These are phyloP conservation scores for Colletotrichum tamarilloi DNA, from an alignment of 2,329 filamentous ascomycete genomes.

Conservation along the genomic window DNA sequence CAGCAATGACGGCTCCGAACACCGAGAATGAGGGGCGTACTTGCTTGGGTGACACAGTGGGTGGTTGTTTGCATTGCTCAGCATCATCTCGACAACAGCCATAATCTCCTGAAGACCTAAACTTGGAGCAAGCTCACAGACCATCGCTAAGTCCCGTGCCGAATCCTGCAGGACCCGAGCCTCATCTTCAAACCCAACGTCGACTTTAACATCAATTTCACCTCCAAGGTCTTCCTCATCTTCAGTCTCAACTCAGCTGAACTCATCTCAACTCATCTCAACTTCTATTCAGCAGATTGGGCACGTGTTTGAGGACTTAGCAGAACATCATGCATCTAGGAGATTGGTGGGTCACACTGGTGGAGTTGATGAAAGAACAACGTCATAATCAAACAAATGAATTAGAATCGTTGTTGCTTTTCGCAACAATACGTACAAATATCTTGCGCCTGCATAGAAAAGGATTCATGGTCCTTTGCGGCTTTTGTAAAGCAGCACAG, in stretches of 20 bases:
- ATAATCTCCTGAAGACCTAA: not conserved
- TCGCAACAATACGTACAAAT: constrained; percentile 23
- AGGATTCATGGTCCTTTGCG: not conserved
- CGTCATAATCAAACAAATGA: constrained; percentile 5
- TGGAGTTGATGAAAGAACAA: not conserved
- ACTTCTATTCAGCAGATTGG: not conserved
- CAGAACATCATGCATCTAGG: not conserved
- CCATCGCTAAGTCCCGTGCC: not conserved
- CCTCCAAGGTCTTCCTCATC: too few species aligned
- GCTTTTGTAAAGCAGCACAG: not conserved
- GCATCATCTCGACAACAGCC: not conserved
- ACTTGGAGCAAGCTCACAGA: not conserved
- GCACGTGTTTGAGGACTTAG: not conserved
- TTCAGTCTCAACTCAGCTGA: too few species aligned
- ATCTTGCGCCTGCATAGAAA: constrained; percentile 15
- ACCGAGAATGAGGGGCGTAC: not conserved
- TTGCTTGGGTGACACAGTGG: not conserved
- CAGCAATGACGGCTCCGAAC: not conserved
- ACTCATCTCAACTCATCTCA: too few species aligned
- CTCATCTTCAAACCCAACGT: not conserved
- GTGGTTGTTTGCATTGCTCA: not conserved
- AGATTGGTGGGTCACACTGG: too few species aligned
- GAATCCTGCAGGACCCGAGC: not conserved
- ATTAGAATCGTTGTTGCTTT: constrained; percentile 21
- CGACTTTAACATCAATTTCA: not conserved